Conservation (phyloP, 2,329 filamentous ascomycete genomes). For the Hypocrella siamensis region DNA sequence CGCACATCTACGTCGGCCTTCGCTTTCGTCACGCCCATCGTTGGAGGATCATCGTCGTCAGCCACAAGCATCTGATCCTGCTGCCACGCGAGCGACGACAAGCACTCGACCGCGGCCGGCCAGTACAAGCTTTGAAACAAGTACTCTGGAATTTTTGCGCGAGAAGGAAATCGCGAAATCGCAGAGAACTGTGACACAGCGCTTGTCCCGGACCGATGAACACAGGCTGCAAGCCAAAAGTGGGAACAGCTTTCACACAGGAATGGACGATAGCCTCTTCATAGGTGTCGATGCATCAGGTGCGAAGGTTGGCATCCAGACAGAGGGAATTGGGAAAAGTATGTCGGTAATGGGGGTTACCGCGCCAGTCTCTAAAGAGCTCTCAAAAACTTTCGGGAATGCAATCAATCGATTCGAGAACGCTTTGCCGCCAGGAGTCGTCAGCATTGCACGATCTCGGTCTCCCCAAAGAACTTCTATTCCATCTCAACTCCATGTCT, state of each 20-base stretch:
- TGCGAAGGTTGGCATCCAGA: no score
- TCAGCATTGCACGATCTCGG: slow-evolving; percentile 22
- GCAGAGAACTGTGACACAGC: slow-evolving; percentile 12
- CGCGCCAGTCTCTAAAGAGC: slow-evolving; percentile 61
- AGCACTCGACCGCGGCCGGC: slow-evolving; percentile 48
- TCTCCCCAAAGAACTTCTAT: slow-evolving; percentile 33
- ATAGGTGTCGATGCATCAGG: no score
- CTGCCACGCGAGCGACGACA: slow-evolving; percentile 4
- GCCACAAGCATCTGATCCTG: slow-evolving; percentile 7
- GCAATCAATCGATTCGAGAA: slow-evolving; percentile 85
- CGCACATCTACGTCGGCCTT: slow-evolving; percentile 9
- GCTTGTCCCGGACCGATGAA: background rate
- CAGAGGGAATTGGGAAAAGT: slow-evolving; percentile 41
- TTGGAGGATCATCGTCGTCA: slow-evolving; percentile 9
- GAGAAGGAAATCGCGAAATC: slow-evolving; percentile 47
- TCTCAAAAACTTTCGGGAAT: slow-evolving; percentile 83
- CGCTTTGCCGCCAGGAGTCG: slow-evolving; percentile 17
- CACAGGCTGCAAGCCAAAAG: background rate
- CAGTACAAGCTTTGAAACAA: slow-evolving; percentile 72
- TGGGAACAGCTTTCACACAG: no score
- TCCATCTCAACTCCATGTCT: slow-evolving; percentile 46
- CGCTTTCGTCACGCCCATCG: slow-evolving; percentile 7
- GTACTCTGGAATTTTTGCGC: slow-evolving; percentile 59
- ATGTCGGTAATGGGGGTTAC: slow-evolving; percentile 60
- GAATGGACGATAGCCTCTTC: no score